Evolutionary conservation across 768 basidiomycete species (phyloP), one percentile per base, ranked within the genome.

Genomic region (Agrocybe chaxingu): DNA sequence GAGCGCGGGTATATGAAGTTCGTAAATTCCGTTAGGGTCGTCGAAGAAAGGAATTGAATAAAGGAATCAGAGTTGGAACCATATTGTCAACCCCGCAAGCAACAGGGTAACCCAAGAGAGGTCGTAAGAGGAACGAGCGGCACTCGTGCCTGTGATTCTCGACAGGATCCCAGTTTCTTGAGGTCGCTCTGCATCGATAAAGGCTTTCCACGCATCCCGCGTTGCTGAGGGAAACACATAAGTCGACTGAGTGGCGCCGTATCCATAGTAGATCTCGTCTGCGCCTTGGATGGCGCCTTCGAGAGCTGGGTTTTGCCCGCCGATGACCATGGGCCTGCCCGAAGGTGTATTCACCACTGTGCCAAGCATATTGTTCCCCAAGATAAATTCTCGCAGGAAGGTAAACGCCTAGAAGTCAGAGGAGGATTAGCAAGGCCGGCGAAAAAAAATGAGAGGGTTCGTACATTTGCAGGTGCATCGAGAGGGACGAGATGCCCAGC

Each of bases 331-430:
- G 16, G 54, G 54, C 7, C 61, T 45, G n/a, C 69, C 69, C 4
- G 56, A 50, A 29, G 61, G 49, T 12, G 61, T 53, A 19, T 59
- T 60, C 16, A 62, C 67, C 34, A 89, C 80, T 4, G 80, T 72
- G 0, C 86, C 87, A 1, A 81, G 81, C 30, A 54, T 41, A 63
- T 86, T 84, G 49, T 65, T 66, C 3, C 87, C 86, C 36, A 89
- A 68, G 44, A 89, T 69, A 54, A 88, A 89, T 52, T 89, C 84
- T 13, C 81, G 79, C 10, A 75, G 61, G 63, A 89, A 80, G 13
- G 75, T 75, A 61, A 77, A 73, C 4, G 80, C 84, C 87, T 89
- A 54, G 2, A 13, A 34, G 16, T 41, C 50, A 10, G 13, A 51
- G 18, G 35, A 48, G 9, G 18, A 38, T 40, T 36, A 16, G 12